A percentile compares a stretch with the other conserved stretches of the same genome.
Evolutionary conservation across 768 basidiomycete species (phyloP).

Genomic region (Kwoniella dejecticola): DNA sequence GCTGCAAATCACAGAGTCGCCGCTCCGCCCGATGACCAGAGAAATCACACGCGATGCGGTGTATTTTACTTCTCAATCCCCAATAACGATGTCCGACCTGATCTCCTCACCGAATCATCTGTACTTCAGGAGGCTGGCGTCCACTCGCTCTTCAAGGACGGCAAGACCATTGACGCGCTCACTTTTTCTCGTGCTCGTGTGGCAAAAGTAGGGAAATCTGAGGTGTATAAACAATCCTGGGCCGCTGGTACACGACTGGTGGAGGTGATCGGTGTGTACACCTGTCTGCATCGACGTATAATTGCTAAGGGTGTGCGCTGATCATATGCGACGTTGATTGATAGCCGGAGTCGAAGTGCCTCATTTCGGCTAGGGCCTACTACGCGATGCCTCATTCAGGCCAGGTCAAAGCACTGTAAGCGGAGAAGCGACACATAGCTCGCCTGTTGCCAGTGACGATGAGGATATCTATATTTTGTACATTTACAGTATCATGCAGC

Average conservation of each 20-base stretch:
- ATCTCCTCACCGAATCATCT: slow-evolving; percentile 14
- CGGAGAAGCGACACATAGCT: too few relatives aligned
- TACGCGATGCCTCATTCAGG: too few relatives aligned
- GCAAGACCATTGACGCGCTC: slow-evolving; percentile 9
- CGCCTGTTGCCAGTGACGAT: too few relatives aligned
- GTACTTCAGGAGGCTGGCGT: slow-evolving; percentile 9
- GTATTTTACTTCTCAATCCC: slow-evolving; percentile 21
- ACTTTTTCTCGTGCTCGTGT: slow-evolving; percentile 16
- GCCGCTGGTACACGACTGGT: slow-evolving; percentile 5
- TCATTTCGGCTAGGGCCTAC: slow-evolving; percentile 1
- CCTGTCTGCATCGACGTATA: too few relatives aligned
- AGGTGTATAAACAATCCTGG: slow-evolving; percentile 19
- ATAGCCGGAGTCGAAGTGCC: neutral
- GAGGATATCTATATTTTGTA: too few relatives aligned
- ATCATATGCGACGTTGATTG: too few relatives aligned
- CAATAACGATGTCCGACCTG: slow-evolving; percentile 17
- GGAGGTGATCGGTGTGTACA: slow-evolving; percentile 20
- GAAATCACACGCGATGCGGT: slow-evolving; percentile 21
- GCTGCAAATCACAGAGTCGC: slow-evolving; percentile 21
- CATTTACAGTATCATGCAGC: too few relatives aligned
- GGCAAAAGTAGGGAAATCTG: slow-evolving; percentile 19
- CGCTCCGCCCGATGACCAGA: slow-evolving; percentile 17
- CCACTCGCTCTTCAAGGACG: slow-evolving; percentile 8
- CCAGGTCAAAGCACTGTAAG: too few relatives aligned
- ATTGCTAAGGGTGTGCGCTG: too few relatives aligned